Base-by-base conservation (phyloP, 73 alveolate genomes). In the Effrenium voratum region DNA sequence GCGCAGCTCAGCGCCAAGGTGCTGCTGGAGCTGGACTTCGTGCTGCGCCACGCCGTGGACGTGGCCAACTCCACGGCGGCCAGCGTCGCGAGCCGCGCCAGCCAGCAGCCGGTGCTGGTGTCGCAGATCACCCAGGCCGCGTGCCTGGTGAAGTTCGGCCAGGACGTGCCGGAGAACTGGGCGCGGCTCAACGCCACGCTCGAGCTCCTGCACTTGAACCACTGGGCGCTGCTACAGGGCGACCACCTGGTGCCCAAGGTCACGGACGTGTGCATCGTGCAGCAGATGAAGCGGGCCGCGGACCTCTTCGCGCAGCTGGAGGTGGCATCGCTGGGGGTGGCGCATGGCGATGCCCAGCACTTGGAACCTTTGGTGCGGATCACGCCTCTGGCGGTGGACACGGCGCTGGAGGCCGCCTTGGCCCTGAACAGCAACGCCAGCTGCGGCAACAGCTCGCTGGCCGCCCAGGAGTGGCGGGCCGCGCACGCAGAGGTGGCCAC, bases 251-350 rank as follows among this genome's bases (percentile, higher is more conserved):
- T 40, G 10, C 40, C 34, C 24, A 44, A n/a, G 45, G 68, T 80
- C 47, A 80, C 45, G 26, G 91, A 80, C 45, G 91, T 80, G 43
- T 80, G 91, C 91, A 44, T 80, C 44, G 63, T 80, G 70, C 70
- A 80, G 47, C 60, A 73, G 50, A 36, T 73, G 52, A 73, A 73
- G 84, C 26, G 13, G 10, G 84, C 84, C 26, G 34, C 47, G 47
- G 84, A 73, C 34, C 50, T 73, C 24, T 73, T 73, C 15, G 32
- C 52, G 36, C 52, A 36, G 32, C n/a, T 73, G 52, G 84, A 73
- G 50, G 4, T 22, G 50, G 50, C 46, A 30, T 47, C 50, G 28
- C 50, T 73, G 1, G 47, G 36, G 32, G 84, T 38, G 47, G 47
- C 52, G 3, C 47, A 73, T 38, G 84, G 84, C 26, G 32, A 73